Evolutionary conservation across 208 protist genomes (phyloP), one percentile per base, ranked within the genome.

Genomic region (Phytomonas francai): DNA sequence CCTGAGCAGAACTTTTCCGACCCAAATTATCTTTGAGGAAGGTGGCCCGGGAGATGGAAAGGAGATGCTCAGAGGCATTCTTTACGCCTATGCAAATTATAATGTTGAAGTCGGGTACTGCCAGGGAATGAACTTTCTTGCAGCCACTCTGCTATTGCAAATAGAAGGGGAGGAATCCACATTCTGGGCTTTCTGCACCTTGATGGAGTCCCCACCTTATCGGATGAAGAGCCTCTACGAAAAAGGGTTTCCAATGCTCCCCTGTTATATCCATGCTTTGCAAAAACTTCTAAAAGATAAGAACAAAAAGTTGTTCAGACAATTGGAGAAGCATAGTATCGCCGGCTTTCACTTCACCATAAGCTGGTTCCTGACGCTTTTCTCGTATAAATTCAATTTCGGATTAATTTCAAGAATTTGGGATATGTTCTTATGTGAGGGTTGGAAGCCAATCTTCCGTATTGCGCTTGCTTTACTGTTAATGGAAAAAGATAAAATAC

Each of bases 401-500:
- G 63, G 64, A 51, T 76, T 96, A 14, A 68, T 94, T 39, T 85
- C 74, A 16, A 86, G 89, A 54, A 92, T 97, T 36, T 94, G 89
- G 88, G 92, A 97, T 75, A 92, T 93, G 83, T 97, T 97, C 71
- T 65, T 97, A 68, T 94, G 84, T 66, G 92, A 97, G 72, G 92
- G 92, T 32, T 97, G 92, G 89, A 97, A 97, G 68, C 76, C 88
- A 42, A 88, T 97, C 25, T 92, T 84, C 71, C 89, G 92, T 51
- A 69, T 95, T 25, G 88, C 88, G 0, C 71, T 97, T 19, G 78
- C 83, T 30, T 72, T 97, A n/a, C 66, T 97, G 31, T 77, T 84
- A 51, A 65, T 92, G 3, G 79, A 93, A 28, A 62, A 81, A 67
- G 60, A 68, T 54, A 68, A 64, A 19, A 54, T 97, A 28, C 63